Evolutionary conservation across 352 stramenopile genomes (phyloP), one percentile per base, ranked within the genome.

Genomic region (Pythium sp.): DNA sequence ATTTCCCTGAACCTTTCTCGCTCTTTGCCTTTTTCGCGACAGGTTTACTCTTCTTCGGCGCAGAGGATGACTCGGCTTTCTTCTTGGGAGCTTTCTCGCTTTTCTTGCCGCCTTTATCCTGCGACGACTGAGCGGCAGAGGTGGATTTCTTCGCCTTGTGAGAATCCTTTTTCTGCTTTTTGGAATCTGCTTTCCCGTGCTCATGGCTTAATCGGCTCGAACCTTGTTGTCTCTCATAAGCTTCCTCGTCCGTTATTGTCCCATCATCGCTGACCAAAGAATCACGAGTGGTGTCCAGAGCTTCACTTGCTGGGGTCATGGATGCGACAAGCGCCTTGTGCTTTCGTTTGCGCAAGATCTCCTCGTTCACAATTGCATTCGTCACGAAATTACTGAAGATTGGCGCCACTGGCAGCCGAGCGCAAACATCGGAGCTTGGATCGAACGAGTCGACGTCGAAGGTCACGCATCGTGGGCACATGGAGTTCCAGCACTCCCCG

Each of bases 401-500:
- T 15, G 86, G 82, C 2, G 76, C 70, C 20, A 84, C 72, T 1
- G 84, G 83, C 11, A 94, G 65, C 7, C 86, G 77, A 20, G 87
- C 85, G n/a, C 84, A 77, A 7, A 65, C 72, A 36, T 85, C 76
- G 69, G 75, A 55, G 11, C 58, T 77, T 12, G 78, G 62, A 49
- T 87, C 77, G 53, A 83, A 91, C 14, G 63, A 58, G 26, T 86
- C 77, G 6, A 90, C 73, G 46, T 94, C 80, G 64, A 92, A 96
- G 15, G 83, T 77, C 2, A 84, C 66, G 26, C 81, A 92, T 36
- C 84, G 76, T 7, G 89, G 89, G 60, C 89, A 96, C 24, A 77
- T 65, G 8, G 77, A 68, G 59, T 96, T 96, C 86, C 87, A 96
- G 65, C 89, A 96, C 9, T 81, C 67, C 2, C 84, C 82, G 47